phyloP scores from a whole-genome alignment of 805 yeast species.

The Isabelozyma rhagii region DNA sequence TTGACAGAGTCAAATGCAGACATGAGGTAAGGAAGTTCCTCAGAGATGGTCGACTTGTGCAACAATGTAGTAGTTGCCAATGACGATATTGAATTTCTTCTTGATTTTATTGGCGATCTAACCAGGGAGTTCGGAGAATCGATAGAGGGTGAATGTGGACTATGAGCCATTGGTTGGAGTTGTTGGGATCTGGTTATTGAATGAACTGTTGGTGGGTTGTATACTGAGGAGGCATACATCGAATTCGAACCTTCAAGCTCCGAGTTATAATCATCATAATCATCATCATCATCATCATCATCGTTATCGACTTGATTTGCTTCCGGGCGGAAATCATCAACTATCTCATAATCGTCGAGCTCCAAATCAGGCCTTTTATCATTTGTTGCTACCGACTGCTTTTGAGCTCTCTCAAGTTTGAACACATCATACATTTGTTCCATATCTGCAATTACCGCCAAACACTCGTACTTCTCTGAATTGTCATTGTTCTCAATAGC shows the following conservation, averaged over 20 bases:
- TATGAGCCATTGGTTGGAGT: slow-evolving; percentile 1
- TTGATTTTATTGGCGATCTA: slow-evolving; percentile 1
- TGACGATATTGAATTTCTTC: slow-evolving; percentile 27
- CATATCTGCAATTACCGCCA: slow-evolving; percentile 64
- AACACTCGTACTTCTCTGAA: slow-evolving; percentile 61
- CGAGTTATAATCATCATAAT: slow-evolving; percentile 18
- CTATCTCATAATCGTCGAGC: neutral
- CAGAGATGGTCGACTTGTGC: slow-evolving; percentile 53
- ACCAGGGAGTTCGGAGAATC: neutral
- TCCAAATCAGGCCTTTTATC: neutral
- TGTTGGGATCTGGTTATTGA: slow-evolving; percentile 30
- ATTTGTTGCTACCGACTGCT: slow-evolving; percentile 3
- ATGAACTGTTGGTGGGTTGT: slow-evolving; percentile 34
- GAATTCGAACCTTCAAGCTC: slow-evolving; percentile 27
- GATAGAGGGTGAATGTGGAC: slow-evolving; percentile 1
- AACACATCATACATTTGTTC: slow-evolving; percentile 68
- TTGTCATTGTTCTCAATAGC: slow-evolving; percentile 54
- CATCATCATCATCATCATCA: slow-evolving; percentile 4
- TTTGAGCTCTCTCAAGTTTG: slow-evolving; percentile 31
- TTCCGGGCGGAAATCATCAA: neutral
- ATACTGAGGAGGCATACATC: slow-evolving; percentile 10
- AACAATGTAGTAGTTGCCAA: slow-evolving; percentile 33
- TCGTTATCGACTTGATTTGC: neutral
- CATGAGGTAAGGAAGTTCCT: slow-evolving; percentile 64
- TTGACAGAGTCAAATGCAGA: slow-evolving; percentile 65